These are phyloP conservation scores for Hymenoscyphus fraxineus DNA, from an alignment of 2,329 filamentous ascomycete genomes.

Conservation along the genomic window DNA sequence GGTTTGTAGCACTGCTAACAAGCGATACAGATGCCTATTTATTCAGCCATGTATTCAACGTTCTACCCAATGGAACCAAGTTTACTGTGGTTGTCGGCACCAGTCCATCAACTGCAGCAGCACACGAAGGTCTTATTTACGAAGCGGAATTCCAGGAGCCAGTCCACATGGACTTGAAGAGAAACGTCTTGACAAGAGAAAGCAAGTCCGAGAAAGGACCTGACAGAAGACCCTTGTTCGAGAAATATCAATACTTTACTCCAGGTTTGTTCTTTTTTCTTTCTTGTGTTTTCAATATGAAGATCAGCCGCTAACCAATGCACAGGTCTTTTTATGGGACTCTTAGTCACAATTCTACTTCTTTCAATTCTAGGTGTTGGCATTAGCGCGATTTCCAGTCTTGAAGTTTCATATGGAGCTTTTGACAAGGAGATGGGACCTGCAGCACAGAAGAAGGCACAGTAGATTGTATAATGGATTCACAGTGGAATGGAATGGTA, in stretches of 20 bases:
- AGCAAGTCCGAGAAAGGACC: slow-evolving; percentile 37
- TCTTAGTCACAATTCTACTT: slow-evolving; percentile 67
- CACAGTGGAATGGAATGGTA: not conserved
- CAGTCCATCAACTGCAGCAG: slow-evolving; percentile 41
- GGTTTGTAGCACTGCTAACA: not conserved
- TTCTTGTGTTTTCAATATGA: not conserved
- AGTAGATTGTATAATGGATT: slow-evolving; percentile 31
- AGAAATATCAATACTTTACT: slow-evolving; percentile 92
- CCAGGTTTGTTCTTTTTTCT: slow-evolving; percentile 57
- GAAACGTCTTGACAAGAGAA: slow-evolving; percentile 39
- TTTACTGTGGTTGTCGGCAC: slow-evolving; percentile 78
- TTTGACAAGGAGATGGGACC: slow-evolving; percentile 96
- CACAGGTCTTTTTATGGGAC: slow-evolving; percentile 82
- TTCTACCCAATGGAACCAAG: slow-evolving; percentile 32
- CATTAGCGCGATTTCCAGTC: slow-evolving; percentile 68
- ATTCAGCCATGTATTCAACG: slow-evolving; percentile 36
- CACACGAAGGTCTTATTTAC: slow-evolving; percentile 43
- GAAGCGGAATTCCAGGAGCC: slow-evolving; percentile 60
- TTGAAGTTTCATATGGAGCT: slow-evolving; percentile 88
- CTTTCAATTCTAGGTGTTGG: slow-evolving; percentile 76
- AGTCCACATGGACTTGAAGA: slow-evolving; percentile 71
- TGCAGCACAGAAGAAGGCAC: slow-evolving; percentile 80
- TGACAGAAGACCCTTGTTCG: slow-evolving; percentile 63
- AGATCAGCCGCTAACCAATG: not conserved
- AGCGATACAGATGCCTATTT: slow-evolving; percentile 26